These are phyloP conservation scores for Tympanopsis confertula DNA, from an alignment of 2,329 filamentous ascomycete genomes.

Conservation along the genomic window DNA sequence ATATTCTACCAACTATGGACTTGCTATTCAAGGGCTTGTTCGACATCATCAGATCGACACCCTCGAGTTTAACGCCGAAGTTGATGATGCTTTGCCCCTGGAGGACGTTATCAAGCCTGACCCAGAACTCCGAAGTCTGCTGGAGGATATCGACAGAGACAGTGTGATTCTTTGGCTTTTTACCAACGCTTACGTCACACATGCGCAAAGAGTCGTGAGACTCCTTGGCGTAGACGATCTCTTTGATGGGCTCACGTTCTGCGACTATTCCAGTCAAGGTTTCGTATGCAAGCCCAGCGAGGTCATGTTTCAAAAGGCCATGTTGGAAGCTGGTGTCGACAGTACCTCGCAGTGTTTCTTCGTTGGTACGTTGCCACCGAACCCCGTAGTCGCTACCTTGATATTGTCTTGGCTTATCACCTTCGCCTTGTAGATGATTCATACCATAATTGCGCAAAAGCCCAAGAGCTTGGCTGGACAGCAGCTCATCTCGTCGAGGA, in stretches of 20 bases:
- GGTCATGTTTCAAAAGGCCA: constrained; percentile 79
- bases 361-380: constrained; percentile 55
- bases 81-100: constrained; percentile 86
- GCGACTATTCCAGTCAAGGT: constrained; percentile 66
- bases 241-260: constrained; percentile 91
- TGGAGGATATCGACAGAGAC: constrained; percentile 69
- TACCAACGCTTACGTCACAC: constrained; percentile 89
- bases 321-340: constrained; percentile 67
- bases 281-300: constrained; percentile 79
- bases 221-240: constrained; percentile 74
- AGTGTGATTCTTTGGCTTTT: constrained; percentile 89
- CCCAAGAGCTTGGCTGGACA: constrained; percentile 74
- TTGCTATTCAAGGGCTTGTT: constrained; percentile 92
- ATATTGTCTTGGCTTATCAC: not conserved
- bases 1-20: constrained; percentile 90
- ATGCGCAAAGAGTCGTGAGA: constrained; percentile 70
- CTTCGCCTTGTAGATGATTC: constrained; percentile 61
- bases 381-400: constrained; percentile 3
- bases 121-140: constrained; percentile 59
- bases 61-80: constrained; percentile 84
- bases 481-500: constrained; percentile 78
- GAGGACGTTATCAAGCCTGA: constrained; percentile 75
- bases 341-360: constrained; percentile 72
- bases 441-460: constrained; percentile 65
- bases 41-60: constrained; percentile 92